phyloP scores from a whole-genome alignment of 768 basidiomycete genomes.

The Neoboletus magnificus region DNA sequence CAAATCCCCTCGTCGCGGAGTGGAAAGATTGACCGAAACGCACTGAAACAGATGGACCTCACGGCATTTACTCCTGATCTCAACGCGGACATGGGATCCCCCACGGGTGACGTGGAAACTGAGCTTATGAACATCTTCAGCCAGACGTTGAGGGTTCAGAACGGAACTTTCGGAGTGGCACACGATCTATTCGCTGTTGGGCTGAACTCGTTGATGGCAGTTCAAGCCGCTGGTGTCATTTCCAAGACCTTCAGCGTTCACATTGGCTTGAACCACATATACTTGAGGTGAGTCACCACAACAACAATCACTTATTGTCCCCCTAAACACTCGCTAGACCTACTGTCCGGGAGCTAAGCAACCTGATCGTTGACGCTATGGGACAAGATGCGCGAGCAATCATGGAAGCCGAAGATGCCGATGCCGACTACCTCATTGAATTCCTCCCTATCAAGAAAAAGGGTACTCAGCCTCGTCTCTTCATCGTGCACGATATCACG shows the following conservation, averaged over 20 bases:
- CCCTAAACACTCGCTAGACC: conserved; percentile 14
- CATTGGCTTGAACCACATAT: conserved; percentile 29
- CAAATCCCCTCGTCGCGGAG: conserved; percentile 23
- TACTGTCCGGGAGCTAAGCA: conserved; percentile 25
- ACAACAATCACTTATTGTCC: not conserved
- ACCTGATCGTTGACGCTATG: conserved; percentile 27
- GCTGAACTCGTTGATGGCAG: conserved; percentile 32
- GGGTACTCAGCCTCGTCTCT: conserved; percentile 25
- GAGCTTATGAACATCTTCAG: conserved; percentile 27
- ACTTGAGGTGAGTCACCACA: conserved; percentile 21
- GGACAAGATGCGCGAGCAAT: conserved; percentile 29
- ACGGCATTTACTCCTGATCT: conserved; percentile 19
- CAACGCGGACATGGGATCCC: conserved; percentile 23
- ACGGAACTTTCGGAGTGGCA: conserved; percentile 21
- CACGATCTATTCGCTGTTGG: conserved; percentile 31
- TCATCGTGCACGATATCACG: conserved; percentile 32
- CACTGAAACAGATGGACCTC: conserved; percentile 29
- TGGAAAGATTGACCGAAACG: conserved; percentile 29
- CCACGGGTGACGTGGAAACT: conserved; percentile 24
- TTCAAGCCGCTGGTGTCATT: conserved; percentile 29
- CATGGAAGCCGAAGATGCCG: conserved; percentile 30
- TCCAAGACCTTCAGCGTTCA: conserved; percentile 30
- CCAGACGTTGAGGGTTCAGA: conserved; percentile 20
- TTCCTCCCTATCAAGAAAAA: conserved; percentile 33
- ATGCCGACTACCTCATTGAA: conserved; percentile 29